Evolutionary conservation across 2,329 filamentous ascomycete genomes (phyloP), one percentile per base, ranked within the genome.

Genomic region (Pseudocercospora ulei): DNA sequence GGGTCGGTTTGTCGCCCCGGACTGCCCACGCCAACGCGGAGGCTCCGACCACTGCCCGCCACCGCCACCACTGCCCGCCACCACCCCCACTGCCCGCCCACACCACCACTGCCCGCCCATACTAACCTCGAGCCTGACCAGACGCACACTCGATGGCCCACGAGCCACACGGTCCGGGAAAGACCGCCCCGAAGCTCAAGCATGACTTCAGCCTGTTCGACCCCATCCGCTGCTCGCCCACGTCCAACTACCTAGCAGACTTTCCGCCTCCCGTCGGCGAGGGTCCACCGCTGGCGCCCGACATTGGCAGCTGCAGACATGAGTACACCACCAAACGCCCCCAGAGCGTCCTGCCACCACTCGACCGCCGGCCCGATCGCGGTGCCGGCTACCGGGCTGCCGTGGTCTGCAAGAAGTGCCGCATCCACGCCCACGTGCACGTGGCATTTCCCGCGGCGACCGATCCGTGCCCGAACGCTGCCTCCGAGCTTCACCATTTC

Each of bases 401-500:
- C 9, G 68, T 75, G 3, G 68, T 75, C 48, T 83, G 79, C 58
- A 61, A 66, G 39, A 66, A 64, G 43, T 83, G 79, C 55, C 71
- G 74, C 35, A 67, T 68, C 52, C 78, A 82, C 58, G 62, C 80
- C 27, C 68, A 76, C 48, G 55, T 82, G 13, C 61, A 62, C 7
- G 65, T 78, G 20, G 67, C 71, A 43, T 74, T 72, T 48, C 33
- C 38, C 6, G 25, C 34, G 14, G 56, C 63, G n/a, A 57, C 43
- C 14, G 53, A 54, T 18, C 60, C 66, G 4, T 73, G 69, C 49
- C 69, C 71, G 3, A 67, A 64, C 37, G 44, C 53, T 7, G 60
- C 67, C 1, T 69, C 65, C 46, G 73, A 74, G 18, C 57, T 82
- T 3, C 79, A 83, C 56, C 78, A 82, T 56, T 69, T 80, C 41